These are phyloP conservation scores for Cercospora zeae-maydis DNA, from an alignment of 2,329 filamentous ascomycete species.

Conservation along the genomic window DNA sequence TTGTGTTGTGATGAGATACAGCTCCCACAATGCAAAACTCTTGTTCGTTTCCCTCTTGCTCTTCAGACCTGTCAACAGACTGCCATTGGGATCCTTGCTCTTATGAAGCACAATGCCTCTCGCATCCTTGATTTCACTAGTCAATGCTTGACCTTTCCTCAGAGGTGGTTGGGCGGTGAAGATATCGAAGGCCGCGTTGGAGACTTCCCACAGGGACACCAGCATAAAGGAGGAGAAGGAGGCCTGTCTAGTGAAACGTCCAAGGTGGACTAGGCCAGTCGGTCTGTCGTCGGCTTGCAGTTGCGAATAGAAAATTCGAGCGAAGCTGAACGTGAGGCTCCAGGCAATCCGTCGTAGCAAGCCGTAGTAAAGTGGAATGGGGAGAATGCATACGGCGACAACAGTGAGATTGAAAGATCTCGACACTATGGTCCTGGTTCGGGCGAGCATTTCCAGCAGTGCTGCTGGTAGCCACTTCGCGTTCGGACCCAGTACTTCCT, in stretches of 20 bases:
- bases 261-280: conserved; percentile 49
- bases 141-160: conserved; percentile 81
- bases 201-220: conserved; percentile 69
- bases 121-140: conserved; percentile 65
- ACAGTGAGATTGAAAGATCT: conserved; percentile 23
- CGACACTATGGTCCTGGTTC: conserved; percentile 19
- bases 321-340: conserved; percentile 66
- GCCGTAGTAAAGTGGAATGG: conserved; percentile 56
- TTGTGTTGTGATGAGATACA: conserved; percentile 71
- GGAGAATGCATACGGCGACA: conserved; percentile 20
- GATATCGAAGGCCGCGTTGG: conserved; percentile 73
- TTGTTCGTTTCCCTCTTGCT: conserved; percentile 76
- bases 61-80: conserved; percentile 76
- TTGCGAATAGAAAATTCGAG: conserved; percentile 67
- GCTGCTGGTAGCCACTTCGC: conserved; percentile 9
- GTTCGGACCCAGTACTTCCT: conserved; percentile 3
- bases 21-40: conserved; percentile 88
- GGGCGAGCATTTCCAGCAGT: conserved; percentile 2
- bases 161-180: conserved; percentile 77
- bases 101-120: conserved; percentile 28
- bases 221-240: conserved; percentile 63
- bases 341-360: conserved; percentile 63
- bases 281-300: conserved; percentile 64
- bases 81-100: conserved; percentile 74
- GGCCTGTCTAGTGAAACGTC: conserved; percentile 23